phyloP scores from a whole-genome alignment of 2,329 filamentous ascomycete species.

The Juglanconis juglandina region DNA sequence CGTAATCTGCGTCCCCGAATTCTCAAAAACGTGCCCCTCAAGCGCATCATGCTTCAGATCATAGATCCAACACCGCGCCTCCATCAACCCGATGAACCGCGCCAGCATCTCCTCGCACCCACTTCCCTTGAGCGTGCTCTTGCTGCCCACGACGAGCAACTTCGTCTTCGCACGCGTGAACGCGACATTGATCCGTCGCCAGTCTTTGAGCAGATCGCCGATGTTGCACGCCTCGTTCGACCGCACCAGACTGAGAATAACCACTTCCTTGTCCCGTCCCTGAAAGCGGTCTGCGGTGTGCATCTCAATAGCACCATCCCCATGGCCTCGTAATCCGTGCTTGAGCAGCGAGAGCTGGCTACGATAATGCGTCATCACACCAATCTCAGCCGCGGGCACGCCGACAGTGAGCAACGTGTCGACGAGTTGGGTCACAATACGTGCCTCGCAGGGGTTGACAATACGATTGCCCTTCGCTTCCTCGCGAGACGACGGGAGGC shows the following conservation, averaged over 20 bases:
- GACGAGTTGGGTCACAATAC: slow-evolving; percentile 75
- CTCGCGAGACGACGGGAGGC: slow-evolving; percentile 64
- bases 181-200: slow-evolving; percentile 91
- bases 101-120: slow-evolving; percentile 73
- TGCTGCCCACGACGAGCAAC: slow-evolving; percentile 81
- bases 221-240: slow-evolving; percentile 79
- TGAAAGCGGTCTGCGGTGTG: slow-evolving; percentile 97
- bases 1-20: slow-evolving; percentile 48
- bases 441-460: slow-evolving; percentile 80
- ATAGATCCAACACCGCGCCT: slow-evolving; percentile 73
- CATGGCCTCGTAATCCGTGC: slow-evolving; percentile 59
- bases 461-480: slow-evolving; percentile 78
- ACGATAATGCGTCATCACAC: slow-evolving; percentile 95
- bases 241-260: slow-evolving; percentile 82
- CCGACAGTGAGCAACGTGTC: slow-evolving; percentile 73
- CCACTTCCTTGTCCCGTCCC: slow-evolving; percentile 89
- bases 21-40: slow-evolving; percentile 66
- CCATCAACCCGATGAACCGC: slow-evolving; percentile 74
- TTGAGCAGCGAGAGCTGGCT: slow-evolving; percentile 83
- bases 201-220: slow-evolving; percentile 88
- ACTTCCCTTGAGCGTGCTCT: slow-evolving; percentile 70
- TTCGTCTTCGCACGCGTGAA: slow-evolving; percentile 92
- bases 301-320: slow-evolving; percentile 69
- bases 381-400: slow-evolving; percentile 72
- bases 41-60: slow-evolving; percentile 64